Base-by-base conservation (phyloP, 371 early-diverging fungal species). In the Mortierella sp. region DNA sequence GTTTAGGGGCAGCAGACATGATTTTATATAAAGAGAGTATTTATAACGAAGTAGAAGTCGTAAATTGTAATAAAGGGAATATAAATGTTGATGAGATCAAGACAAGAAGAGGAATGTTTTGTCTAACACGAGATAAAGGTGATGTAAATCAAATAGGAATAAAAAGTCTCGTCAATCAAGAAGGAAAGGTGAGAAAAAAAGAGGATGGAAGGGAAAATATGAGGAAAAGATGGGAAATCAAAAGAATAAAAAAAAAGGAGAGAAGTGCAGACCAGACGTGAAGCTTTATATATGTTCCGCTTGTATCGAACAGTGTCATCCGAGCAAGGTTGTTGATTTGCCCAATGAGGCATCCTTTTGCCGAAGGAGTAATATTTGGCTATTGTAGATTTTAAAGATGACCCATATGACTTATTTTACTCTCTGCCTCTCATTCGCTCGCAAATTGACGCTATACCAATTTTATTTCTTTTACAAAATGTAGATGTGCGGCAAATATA, bases 341-440 rank as follows among this genome's bases (percentile, higher is more conserved):
- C 68, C 68, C 61, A 61, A 68, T 68, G 61, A 61, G 68, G 68
- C 47, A 68, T 59, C 40, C 68, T 28, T 53, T 26, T 61, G 55
- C 68, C 68, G 68, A 61, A 26, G 8, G 32, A 13, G 22, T n/a
- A 56, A 45, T 15, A 66, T 51, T n/a, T n/a, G 26, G 31, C 35
- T 22, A 34, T 29, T 57, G 58, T n/a, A 19, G 35, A 57, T 32
- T 34, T 57, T 7, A 31, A 35, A 34, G 13, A 57, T 67, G 47
- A 51, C 45, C 58, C 47, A 67, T 67, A 61, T 69, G 69, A 68
- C 57, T 43, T 22, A n/a, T 59, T 57, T 49, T 35, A 17, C 31
- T 19, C 51, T 22, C 57, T 29, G 37, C 35, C 23, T 34, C 22
- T 58, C 59, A 49, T 49, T 49, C 49, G 49, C 49, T 49, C 49